Evolutionary conservation across 441 rosid genomes (phyloP).

Genomic region (Adansonia rubrostipa): DNA sequence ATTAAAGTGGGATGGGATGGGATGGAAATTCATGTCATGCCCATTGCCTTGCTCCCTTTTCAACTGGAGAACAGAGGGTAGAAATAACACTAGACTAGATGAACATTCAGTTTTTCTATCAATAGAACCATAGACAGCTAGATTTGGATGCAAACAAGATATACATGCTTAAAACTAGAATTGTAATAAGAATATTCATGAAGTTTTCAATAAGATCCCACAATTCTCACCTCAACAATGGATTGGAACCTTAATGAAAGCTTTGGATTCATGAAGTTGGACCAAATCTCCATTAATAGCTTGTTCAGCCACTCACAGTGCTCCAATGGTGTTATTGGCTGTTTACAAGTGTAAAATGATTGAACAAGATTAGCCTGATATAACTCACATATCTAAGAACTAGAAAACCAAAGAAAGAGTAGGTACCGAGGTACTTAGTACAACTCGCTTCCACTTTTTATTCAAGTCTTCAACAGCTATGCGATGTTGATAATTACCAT

Average conservation of each 20-base stretch:
- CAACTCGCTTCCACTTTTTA: conserved; percentile 73
- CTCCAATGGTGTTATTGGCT: conserved; percentile 90
- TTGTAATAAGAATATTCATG: not conserved
- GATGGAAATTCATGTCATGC: not conserved
- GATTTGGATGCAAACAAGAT: not conserved
- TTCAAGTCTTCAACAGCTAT: conserved; percentile 81
- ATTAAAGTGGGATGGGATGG: not conserved
- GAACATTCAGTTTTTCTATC: conserved; percentile 12
- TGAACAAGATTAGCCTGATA: conserved; percentile 8
- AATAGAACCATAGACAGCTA: not conserved
- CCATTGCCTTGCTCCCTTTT: not conserved
- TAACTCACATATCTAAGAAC: conserved; percentile 3
- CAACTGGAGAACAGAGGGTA: not conserved
- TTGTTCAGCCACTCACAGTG: conserved; percentile 97
- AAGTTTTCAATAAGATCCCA: not conserved
- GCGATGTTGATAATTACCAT: conserved; percentile 68
- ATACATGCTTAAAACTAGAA: not conserved
- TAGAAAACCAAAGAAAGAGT: conserved; percentile 28
- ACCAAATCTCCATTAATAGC: conserved; percentile 85
- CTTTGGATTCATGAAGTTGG: conserved; percentile 65
- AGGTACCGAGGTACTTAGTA: conserved; percentile 62
- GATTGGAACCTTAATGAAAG: conserved; percentile 71
- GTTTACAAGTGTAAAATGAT: conserved; percentile 29
- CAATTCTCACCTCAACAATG: conserved; percentile 74
- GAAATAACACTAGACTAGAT: not conserved